Conservation (phyloP, 352 stramenopile species). For the Globisporangium cederbergense region DNA sequence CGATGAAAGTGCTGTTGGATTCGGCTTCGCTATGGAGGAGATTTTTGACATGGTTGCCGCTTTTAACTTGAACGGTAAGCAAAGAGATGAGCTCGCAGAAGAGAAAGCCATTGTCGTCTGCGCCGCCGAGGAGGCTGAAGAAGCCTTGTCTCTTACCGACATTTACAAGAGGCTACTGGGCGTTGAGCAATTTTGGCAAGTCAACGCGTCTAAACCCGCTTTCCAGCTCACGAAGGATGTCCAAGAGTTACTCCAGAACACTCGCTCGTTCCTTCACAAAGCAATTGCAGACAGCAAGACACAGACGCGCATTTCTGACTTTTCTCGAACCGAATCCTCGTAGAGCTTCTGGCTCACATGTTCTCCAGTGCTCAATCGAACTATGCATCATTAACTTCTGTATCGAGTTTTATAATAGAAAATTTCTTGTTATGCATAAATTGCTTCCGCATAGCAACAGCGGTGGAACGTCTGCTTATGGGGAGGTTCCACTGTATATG, state of each 20-base stretch:
- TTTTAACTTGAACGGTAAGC: background rate
- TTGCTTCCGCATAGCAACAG: background rate
- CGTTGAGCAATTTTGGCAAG: slow-evolving; percentile 1
- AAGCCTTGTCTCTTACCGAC: background rate
- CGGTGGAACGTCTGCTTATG: background rate
- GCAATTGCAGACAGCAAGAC: background rate
- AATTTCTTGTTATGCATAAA: background rate
- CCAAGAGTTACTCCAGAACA: background rate
- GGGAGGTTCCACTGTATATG: background rate
- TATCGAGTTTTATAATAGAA: background rate
- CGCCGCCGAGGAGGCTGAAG: background rate
- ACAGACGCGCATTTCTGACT: background rate
- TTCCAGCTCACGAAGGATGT: slow-evolving; percentile 2
- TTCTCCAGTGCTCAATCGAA: background rate
- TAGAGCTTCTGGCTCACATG: background rate
- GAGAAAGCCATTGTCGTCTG: background rate
- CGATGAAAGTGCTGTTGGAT: background rate
- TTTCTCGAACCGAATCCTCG: background rate
- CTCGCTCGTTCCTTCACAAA: slow-evolving; percentile 2
- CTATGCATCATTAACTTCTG: background rate
- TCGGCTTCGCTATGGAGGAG: background rate
- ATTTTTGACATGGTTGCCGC: slow-evolving; percentile 1
- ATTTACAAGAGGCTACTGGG: slow-evolving; percentile 1
- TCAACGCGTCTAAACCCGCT: slow-evolving; percentile 1
- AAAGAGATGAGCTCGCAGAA: background rate